Evolutionary conservation across 2,329 filamentous ascomycete genomes (phyloP).

Genomic region (Dothistroma septosporum): DNA sequence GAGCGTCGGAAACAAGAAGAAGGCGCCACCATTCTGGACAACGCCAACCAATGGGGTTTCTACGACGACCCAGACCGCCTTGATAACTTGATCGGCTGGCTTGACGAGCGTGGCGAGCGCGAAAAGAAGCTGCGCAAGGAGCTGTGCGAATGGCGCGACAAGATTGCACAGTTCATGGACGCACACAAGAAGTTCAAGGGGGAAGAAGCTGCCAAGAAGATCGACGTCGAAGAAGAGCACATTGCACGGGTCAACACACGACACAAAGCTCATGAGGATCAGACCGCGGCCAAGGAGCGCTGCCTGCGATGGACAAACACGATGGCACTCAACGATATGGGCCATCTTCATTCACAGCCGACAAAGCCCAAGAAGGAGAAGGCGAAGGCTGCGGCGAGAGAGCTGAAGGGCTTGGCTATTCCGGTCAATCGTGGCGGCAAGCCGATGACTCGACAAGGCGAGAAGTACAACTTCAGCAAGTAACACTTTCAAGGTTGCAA

Average conservation of each 20-base stretch:
- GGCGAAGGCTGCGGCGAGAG: slow-evolving; percentile 27
- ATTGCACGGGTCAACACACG: slow-evolving; percentile 58
- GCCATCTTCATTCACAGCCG: slow-evolving; percentile 31
- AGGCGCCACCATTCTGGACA: slow-evolving; percentile 71
- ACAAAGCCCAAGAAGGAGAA: slow-evolving; percentile 32
- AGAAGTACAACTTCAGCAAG: slow-evolving; percentile 37
- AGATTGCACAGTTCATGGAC: slow-evolving; percentile 68
- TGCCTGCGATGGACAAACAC: slow-evolving; percentile 65
- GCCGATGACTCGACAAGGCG: slow-evolving; percentile 49
- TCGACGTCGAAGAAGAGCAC: slow-evolving; percentile 45
- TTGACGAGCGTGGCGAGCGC: slow-evolving; percentile 80
- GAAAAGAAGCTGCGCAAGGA: slow-evolving; percentile 88
- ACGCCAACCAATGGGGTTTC: slow-evolving; percentile 83
- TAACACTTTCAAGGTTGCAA: background rate
- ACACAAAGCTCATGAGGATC: slow-evolving; percentile 56
- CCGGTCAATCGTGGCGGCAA: slow-evolving; percentile 48
- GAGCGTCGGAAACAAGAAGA: slow-evolving; percentile 85
- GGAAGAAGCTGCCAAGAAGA: slow-evolving; percentile 48
- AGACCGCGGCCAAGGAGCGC: slow-evolving; percentile 51
- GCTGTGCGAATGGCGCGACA: slow-evolving; percentile 66
- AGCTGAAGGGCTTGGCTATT: slow-evolving; percentile 36
- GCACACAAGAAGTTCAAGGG: slow-evolving; percentile 40
- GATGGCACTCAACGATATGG: slow-evolving; percentile 47
- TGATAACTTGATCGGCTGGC: slow-evolving; percentile 77
- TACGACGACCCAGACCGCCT: slow-evolving; percentile 76